phyloP scores from a whole-genome alignment of 331 rosid species.

The Rhamnella rubrinervis region DNA sequence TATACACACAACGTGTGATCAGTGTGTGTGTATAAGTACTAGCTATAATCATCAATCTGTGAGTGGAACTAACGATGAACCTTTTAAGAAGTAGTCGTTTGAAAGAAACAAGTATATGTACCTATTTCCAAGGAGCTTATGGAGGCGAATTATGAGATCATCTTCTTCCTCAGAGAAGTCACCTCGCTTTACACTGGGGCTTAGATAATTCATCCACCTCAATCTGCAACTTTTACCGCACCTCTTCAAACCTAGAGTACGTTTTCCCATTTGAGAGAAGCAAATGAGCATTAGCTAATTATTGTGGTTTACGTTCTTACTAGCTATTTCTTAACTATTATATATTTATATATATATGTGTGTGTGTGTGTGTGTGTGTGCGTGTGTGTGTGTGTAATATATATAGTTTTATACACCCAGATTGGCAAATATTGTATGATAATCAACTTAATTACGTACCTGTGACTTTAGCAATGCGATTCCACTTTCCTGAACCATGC shows the following conservation, averaged over 20 bases:
- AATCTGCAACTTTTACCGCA: conserved; percentile 69
- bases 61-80: no score
- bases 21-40: no score
- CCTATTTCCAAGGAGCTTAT: conserved; percentile 67
- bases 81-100: no score
- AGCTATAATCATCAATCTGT: no score
- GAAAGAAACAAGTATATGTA: not conserved
- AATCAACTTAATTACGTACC: conserved; percentile 21
- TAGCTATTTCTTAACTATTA: not conserved
- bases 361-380: no score
- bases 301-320: no score
- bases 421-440: not conserved
- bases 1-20: no score
- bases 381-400: no score
- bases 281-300: no score
- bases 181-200: conserved; percentile 56
- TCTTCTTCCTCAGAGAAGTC: conserved; percentile 59
- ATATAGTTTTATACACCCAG: not conserved
- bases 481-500: conserved; percentile 63
- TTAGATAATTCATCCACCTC: conserved; percentile 63
- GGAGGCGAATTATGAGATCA: conserved; percentile 65
- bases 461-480: conserved; percentile 46
- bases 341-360: no score
- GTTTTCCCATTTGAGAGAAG: not conserved
- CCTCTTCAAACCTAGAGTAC: conserved; percentile 52